Base-by-base conservation (phyloP, 2,329 filamentous ascomycete genomes). In the Botrytis tulipae region DNA sequence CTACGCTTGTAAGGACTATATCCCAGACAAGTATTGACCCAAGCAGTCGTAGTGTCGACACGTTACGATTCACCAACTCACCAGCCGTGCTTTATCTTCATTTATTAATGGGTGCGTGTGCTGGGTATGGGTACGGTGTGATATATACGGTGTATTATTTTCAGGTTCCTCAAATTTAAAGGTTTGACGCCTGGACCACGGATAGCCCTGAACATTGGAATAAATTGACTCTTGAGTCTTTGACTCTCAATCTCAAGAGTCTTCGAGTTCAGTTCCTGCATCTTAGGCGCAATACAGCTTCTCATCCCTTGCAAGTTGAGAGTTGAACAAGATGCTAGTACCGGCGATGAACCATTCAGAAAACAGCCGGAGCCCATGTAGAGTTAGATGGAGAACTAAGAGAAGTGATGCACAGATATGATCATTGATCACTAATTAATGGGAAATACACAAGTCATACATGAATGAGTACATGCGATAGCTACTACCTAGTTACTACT, bases 281-380 rank as follows among this genome's bases (percentile, higher is more conserved):
- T 68, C 16, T 48, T 51, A 67, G 51, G 65, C 51, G 48, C 48
- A 68, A 68, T n/a, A 67, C 63, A 67, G 44, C 63, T 67, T 10
- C 14, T 40, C 25, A 40, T 62, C 25, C 60, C 51, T 57, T 57
- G 51, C 51, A 57, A 57, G n/a, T 57, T 0, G 51, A 57, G 60
- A 42, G n/a, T 22, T 57, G 48, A 22, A n/a, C 25, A 54, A 42
- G 37, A 32, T 57, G n/a, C 66, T 68, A 42, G 48, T 32, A 59
- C 51, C 66, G 66, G n/a, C 66, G 66, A 69, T 69, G 51, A 69
- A 69, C 66, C 66, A 69, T 57, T 57, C 10, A 57, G 18, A 59
- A 35, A 42, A 57, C 22, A 57, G 66, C 66, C 66, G 66, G 18
- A 25, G 18, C 35, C 66, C 63, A 57, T 68, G 65, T 57, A 29